Evolutionary conservation across 306 rosid species (phyloP), one percentile per base, ranked within the genome.

Genomic region (Betula pendula): DNA sequence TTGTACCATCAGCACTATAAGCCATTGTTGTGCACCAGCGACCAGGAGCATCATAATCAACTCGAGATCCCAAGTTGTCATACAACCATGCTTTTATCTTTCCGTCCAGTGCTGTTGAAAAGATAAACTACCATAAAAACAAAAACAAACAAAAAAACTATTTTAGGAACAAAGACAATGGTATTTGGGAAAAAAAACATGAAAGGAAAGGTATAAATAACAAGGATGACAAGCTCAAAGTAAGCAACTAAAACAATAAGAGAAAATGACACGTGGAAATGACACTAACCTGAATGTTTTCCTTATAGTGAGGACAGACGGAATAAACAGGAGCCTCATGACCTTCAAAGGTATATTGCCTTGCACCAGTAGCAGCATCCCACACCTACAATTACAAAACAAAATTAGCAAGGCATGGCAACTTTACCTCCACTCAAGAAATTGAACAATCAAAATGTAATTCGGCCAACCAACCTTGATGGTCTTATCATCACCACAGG

Each of bases 1-100:
- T 92, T 79, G 92, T 89, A 72, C 97, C 98, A 75, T 94, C 98
- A 15, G 97, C 96, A 85, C 95, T 90, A 73, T 90, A 94, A 15
- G 94, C 93, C 97, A 95, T 92, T 60, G 97, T 90, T 67, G 97
- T 88, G 94, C 97, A 92, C 97, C 97, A 95, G 48, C 88, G 92
- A 73, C 97, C 96, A 79, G 99, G 97, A 83, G 97, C 96, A 38
- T 92, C 97, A 85, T 92, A 92, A 84, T 95, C 97, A 88, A 95
- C 97, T 84, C 97, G 93, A 77, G 98, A 89, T 83, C 93, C 96
- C 89, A 89, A 70, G 87, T 87, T 92, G 80, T 95, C 97, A 84
- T 95, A 95, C 81, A 95, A 74, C 99, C 99, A 95, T 78, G 99
- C 97, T 85, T 95, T 92, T 75, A 95, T 95, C 82, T 90, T 92